Evolutionary conservation across 2,329 filamentous ascomycete genomes (phyloP).

Genomic region (Didymella pinodella): DNA sequence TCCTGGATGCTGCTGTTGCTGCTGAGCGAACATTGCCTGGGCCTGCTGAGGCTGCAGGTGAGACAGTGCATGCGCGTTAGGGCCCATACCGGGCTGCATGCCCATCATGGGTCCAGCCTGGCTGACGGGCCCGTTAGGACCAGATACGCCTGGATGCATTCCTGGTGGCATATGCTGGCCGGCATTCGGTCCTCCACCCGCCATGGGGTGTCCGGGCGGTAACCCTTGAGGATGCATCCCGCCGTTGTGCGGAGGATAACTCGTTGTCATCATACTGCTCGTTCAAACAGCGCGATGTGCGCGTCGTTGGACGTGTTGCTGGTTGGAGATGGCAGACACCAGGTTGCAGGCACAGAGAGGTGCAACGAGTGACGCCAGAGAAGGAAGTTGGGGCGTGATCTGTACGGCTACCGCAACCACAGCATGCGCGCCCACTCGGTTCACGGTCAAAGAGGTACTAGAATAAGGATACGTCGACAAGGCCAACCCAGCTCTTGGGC

Average conservation of each 20-base stretch:
- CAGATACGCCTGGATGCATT: conserved; percentile 76
- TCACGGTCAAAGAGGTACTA: neutral
- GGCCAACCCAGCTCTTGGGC: neutral
- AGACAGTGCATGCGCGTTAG: conserved; percentile 73
- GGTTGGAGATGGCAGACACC: neutral
- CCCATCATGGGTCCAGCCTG: conserved; percentile 77
- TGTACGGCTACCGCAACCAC: neutral
- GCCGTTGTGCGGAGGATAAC: conserved; percentile 72
- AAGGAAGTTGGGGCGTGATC: neutral
- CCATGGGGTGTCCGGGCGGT: conserved; percentile 69
- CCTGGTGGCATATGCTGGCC: conserved; percentile 74
- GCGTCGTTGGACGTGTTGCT: neutral
- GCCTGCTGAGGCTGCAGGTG: conserved; percentile 72
- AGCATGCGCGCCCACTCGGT: neutral
- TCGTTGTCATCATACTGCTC: conserved; percentile 75
- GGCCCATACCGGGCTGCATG: conserved; percentile 73
- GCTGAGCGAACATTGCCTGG: conserved; percentile 61
- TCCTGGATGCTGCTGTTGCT: conserved; percentile 53
- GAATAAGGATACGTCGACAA: neutral
- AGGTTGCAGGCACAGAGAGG: neutral
- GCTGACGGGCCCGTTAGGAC: conserved; percentile 73
- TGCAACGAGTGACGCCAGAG: neutral
- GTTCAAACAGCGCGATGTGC: neutral
- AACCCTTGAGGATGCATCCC: conserved; percentile 77
- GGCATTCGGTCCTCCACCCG: conserved; percentile 73